Conservation (phyloP, 345 rosid species). For the Aethionema arabicum region DNA sequence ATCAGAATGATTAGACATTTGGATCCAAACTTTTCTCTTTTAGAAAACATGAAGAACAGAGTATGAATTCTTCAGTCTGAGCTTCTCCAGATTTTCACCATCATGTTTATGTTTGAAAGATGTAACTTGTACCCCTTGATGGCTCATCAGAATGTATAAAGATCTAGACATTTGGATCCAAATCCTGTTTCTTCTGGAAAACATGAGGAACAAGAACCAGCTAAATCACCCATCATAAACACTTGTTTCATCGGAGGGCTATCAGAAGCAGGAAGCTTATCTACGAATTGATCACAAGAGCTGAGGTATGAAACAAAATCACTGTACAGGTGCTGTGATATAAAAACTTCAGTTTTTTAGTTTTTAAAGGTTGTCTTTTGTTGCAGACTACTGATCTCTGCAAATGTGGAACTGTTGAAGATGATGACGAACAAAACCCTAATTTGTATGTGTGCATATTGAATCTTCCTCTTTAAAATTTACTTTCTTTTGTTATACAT, state of each 20-base stretch:
- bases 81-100: constrained; percentile 12
- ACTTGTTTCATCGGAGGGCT: constrained; percentile 2
- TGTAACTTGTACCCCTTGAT: background rate
- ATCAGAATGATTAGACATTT: background rate
- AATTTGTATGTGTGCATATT: too few relatives aligned
- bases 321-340: background rate
- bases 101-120: background rate
- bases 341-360: background rate
- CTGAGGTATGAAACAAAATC: constrained; percentile 23
- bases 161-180: constrained; percentile 11
- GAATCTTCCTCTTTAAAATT: too few relatives aligned
- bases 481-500: too few relatives aligned
- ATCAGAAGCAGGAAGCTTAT: constrained; percentile 7
- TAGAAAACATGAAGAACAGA: constrained; percentile 19
- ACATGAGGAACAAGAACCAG: constrained; percentile 26
- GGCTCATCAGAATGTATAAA: background rate
- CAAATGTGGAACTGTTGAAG: constrained; percentile 19
- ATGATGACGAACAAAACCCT: too few relatives aligned
- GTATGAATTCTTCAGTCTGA: constrained; percentile 6
- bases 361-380: constrained; percentile 14
- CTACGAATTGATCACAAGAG: constrained; percentile 12
- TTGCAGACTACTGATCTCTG: constrained; percentile 29
- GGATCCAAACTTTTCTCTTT: constrained; percentile 26
- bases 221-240: background rate
- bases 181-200: constrained; percentile 24